Evolutionary conservation across 108 stramenopile species (phyloP).

Genomic region (Ochromonas danica): DNA sequence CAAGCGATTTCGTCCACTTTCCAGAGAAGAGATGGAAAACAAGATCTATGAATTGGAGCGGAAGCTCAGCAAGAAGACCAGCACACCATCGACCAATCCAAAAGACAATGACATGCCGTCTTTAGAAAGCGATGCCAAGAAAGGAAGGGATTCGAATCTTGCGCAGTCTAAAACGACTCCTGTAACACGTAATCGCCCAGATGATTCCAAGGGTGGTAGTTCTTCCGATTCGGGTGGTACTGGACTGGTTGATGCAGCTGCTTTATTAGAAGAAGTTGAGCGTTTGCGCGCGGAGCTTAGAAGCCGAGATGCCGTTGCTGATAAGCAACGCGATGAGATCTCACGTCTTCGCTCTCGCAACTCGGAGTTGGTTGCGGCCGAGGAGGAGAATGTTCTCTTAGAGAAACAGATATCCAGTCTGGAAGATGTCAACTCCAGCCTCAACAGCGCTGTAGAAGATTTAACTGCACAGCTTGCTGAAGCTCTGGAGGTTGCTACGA

Average conservation of each 20-base stretch:
- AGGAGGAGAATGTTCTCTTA: constrained; percentile 5
- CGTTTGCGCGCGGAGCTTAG: background rate
- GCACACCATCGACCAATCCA: no score
- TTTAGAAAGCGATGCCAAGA: background rate
- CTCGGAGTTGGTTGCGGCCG: background rate
- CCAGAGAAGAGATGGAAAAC: constrained; percentile 34
- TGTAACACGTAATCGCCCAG: no score
- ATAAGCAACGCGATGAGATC: background rate
- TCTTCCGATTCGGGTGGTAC: background rate
- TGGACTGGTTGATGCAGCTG: background rate
- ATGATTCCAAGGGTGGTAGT: no score
- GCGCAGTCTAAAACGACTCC: background rate
- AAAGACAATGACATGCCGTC: background rate
- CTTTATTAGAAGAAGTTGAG: background rate
- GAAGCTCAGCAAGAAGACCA: no score
- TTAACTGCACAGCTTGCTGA: background rate
- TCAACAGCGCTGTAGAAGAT: no score
- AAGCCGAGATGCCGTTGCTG: background rate
- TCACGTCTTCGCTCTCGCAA: background rate
- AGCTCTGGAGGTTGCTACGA: background rate
- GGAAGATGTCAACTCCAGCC: no score
- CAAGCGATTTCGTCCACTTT: constrained; percentile 31
- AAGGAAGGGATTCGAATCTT: background rate
- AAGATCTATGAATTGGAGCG: constrained; percentile 30
- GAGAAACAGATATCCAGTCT: background rate